Evolutionary conservation across 1,284 basidiomycete genomes (phyloP).

Genomic region (Ustilago crameri): DNA sequence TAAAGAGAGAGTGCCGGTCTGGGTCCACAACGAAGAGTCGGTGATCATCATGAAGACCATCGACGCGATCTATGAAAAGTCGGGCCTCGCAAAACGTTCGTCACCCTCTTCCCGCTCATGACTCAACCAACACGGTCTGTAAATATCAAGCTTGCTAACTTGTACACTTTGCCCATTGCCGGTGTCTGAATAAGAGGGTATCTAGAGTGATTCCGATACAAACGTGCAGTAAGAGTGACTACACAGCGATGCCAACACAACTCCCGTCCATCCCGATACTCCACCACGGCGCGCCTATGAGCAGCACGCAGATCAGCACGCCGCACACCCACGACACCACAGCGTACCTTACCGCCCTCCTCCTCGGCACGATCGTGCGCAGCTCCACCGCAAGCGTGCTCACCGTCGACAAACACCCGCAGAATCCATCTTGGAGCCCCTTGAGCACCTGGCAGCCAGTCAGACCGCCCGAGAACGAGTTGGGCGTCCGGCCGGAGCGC

Average conservation of each 20-base stretch:
- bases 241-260: constrained; percentile 38
- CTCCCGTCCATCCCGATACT: constrained; percentile 52
- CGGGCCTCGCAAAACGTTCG: constrained; percentile 35
- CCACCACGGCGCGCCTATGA: constrained; percentile 64
- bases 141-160: no score
- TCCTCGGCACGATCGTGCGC: constrained; percentile 71
- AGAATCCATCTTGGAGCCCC: constrained; percentile 84
- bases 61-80: constrained; percentile 52
- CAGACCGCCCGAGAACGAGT: constrained; percentile 15
- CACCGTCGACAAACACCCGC: constrained; percentile 92
- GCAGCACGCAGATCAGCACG: constrained; percentile 53
- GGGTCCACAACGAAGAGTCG: constrained; percentile 53
- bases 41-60: constrained; percentile 58
- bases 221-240: no score
- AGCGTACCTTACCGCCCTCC: constrained; percentile 55
- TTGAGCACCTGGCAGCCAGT: constrained; percentile 56
- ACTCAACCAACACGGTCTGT: no score
- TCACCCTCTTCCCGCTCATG: background rate
- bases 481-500: constrained; percentile 23
- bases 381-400: constrained; percentile 92
- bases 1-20: constrained; percentile 36
- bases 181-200: no score
- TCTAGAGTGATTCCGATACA: no score
- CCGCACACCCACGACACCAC: constrained; percentile 52
- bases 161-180: no score